Evolutionary conservation across 305 asterid species (phyloP), one percentile per base, ranked within the genome.

Genomic region (Solanum chacoense): DNA sequence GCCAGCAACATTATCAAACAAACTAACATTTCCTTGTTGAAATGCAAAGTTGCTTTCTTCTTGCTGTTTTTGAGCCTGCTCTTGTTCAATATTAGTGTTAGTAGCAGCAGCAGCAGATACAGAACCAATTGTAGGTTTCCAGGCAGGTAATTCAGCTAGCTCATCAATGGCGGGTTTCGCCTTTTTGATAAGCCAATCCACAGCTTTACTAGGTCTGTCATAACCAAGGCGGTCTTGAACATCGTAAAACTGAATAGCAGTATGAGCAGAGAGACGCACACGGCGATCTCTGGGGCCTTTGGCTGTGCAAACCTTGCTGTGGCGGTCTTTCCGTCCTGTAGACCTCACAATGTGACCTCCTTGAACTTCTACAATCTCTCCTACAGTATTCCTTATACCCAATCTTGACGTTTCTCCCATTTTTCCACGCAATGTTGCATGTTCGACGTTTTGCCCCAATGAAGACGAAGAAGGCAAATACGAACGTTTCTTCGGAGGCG

Each of bases 181-280:
- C 40, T 97, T 95, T 85, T 94, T 94, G 69, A 97, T 96, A 32
- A 97, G 92, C 99, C 99, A 97, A 91, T 97, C 99, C 3, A 97
- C 99, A 1, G 99, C 99, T 88, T 97, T 97, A 90, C 99, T 97
- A 2, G 99, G 99, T 26, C 99, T 94, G 93, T 97, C 99, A 88
- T 94, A 97, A 50, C 99, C 99, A 22, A 97, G 93, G 38, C 99
- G 94, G 90, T 97, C 99, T 45, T 97, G 99, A 0, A 97, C 99
- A 76, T 97, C 99, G 88, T 97, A 97, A 90, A 97, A 97, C 32
- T 97, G 99, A 74, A 97, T 97, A 11, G 99, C 99, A 12, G 99
- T 97, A 88, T 96, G 97, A 5, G 99, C 99, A n/a, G 99, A 96
- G 29, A 97, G 96, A 87, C 99, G 94, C 26, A 97, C 99, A 31